Percentiles rank a stretch among this genome's conserved stretches.
These are phyloP conservation scores for Triticum timopheevii DNA, from an alignment of 176 grass and related monocot genomes.

Conservation along the genomic window DNA sequence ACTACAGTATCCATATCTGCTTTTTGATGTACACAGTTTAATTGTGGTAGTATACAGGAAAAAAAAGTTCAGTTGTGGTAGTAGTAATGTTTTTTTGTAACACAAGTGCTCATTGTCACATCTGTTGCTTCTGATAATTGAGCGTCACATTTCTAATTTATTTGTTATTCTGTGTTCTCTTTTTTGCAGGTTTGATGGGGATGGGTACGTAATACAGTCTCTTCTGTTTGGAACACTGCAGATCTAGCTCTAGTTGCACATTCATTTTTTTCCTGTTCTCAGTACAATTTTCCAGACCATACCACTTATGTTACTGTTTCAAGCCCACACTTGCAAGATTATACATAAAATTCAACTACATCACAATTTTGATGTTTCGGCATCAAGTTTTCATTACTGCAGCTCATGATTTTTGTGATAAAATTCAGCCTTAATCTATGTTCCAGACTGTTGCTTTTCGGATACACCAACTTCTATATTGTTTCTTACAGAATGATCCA, in stretches of 20 bases:
- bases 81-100: neutral
- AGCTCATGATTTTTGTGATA: neutral
- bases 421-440: neutral
- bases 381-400: neutral
- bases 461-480: neutral
- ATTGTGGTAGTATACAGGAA: neutral
- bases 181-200: conserved; percentile 94
- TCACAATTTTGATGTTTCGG: neutral
- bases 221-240: conserved; percentile 8
- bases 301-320: neutral
- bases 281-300: neutral
- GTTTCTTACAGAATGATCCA: conserved; percentile 86
- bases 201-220: conserved; percentile 59
- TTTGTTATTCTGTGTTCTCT: neutral
- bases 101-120: neutral
- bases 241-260: neutral
- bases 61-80: neutral
- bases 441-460: neutral
- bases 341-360: neutral
- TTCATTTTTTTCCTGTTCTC: neutral
- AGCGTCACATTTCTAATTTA: neutral
- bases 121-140: neutral
- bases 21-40: neutral
- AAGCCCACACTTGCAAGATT: neutral
- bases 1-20: neutral